These are phyloP conservation scores for Russula compacta DNA, from an alignment of 768 basidiomycete genomes.

Conservation along the genomic window DNA sequence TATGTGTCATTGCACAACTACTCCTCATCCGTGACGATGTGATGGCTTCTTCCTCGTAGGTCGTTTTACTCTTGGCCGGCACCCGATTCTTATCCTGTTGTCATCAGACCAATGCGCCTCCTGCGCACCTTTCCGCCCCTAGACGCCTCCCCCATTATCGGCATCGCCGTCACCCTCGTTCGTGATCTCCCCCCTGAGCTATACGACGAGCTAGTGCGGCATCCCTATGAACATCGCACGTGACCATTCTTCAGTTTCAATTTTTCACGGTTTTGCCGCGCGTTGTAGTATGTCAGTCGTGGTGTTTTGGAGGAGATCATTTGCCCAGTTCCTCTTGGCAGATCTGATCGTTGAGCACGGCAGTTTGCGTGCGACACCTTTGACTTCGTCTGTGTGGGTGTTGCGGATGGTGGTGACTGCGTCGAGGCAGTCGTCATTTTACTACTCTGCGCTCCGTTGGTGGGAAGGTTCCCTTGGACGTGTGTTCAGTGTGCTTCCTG, in stretches of 20 bases:
- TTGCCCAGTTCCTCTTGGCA: neutral
- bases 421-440: neutral
- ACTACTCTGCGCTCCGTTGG: neutral
- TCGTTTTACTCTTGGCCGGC: neutral
- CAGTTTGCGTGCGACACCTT: neutral
- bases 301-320: neutral
- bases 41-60: constrained; percentile 78
- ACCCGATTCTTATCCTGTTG: neutral
- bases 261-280: neutral
- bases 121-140: constrained; percentile 91
- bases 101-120: constrained; percentile 80
- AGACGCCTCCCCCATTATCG: constrained; percentile 78
- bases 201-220: constrained; percentile 82
- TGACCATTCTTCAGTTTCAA: neutral
- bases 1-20: constrained; percentile 95
- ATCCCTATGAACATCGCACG: constrained; percentile 54
- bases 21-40: constrained; percentile 84
- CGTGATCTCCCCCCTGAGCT: constrained; percentile 81
- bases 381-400: neutral
- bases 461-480: neutral
- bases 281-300: neutral
- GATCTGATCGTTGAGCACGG: neutral
- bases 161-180: constrained; percentile 89
- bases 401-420: neutral
- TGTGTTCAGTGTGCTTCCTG: neutral